phyloP scores from a whole-genome alignment of 192 early-diverging fungal genomes.

The Chytriomyces hyalinus region DNA sequence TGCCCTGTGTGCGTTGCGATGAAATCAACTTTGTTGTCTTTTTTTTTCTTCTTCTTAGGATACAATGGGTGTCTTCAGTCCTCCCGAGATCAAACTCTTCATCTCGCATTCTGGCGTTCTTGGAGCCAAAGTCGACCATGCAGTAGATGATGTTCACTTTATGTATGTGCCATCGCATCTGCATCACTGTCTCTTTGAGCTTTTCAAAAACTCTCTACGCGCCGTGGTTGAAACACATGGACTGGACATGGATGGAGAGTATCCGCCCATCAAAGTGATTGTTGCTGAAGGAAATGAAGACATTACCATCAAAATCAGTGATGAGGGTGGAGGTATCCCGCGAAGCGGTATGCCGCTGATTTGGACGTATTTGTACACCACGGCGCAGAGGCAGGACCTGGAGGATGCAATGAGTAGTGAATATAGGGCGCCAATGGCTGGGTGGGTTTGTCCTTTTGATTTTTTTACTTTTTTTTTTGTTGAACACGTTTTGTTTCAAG shows the following conservation, averaged over 20 bases:
- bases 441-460: conserved; percentile 29
- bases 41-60: conserved; percentile 62
- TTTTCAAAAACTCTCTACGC: conserved; percentile 95
- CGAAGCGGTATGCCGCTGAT: conserved; percentile 85
- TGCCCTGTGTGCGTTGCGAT: neutral
- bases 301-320: conserved; percentile 95
- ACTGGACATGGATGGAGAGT: conserved; percentile 75
- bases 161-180: conserved; percentile 96
- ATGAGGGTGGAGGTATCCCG: conserved; percentile 94
- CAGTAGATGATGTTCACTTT: conserved; percentile 75
- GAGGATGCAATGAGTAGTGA: conserved; percentile 12
- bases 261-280: conserved; percentile 93
- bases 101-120: conserved; percentile 36
- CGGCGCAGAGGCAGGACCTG: conserved; percentile 54
- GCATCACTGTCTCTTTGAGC: conserved; percentile 97
- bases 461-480: neutral
- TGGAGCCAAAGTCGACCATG: conserved; percentile 14
- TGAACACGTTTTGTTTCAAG: neutral
- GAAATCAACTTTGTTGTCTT: neutral
- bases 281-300: conserved; percentile 76
- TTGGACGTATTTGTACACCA: conserved; percentile 91
- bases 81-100: conserved; percentile 72
- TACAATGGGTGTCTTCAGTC: conserved; percentile 76
- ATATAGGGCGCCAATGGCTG: conserved; percentile 57
- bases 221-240: conserved; percentile 93